Evolutionary conservation across 345 rosid genomes (phyloP).

Genomic region (Kernera saxatilis): DNA sequence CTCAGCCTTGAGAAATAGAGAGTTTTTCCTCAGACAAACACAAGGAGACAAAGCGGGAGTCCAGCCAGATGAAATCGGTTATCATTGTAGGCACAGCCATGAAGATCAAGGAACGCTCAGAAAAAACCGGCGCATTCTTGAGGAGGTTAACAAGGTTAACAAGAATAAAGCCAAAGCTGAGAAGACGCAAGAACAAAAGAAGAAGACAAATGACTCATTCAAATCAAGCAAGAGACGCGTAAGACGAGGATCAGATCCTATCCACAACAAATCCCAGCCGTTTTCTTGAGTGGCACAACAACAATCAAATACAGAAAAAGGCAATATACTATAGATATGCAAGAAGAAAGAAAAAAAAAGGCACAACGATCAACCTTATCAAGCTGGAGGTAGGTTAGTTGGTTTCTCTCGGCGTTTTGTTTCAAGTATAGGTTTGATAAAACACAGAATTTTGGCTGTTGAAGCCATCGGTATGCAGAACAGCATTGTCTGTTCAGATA

Average conservation of each 20-base stretch:
- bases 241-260: conserved; percentile 78
- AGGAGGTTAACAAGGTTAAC: conserved; percentile 31
- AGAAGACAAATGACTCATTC: conserved; percentile 42
- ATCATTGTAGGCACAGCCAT: conserved; percentile 23
- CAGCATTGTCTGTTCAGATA: conserved; percentile 34
- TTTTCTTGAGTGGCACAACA: conserved; percentile 30
- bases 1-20: conserved; percentile 40
- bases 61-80: conserved; percentile 32
- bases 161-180: conserved; percentile 30
- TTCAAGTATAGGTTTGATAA: conserved; percentile 30
- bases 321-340: conserved; percentile 33
- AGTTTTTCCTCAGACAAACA: conserved; percentile 34
- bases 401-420: conserved; percentile 27
- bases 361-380: conserved; percentile 17
- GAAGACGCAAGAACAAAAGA: conserved; percentile 33
- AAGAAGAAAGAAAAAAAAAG: conserved; percentile 14
- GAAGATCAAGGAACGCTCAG: conserved; percentile 24
- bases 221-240: conserved; percentile 70
- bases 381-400: conserved; percentile 34
- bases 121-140: conserved; percentile 35
- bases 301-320: conserved; percentile 23
- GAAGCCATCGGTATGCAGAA: conserved; percentile 27
- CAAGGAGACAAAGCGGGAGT: conserved; percentile 17
- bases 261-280: conserved; percentile 59
- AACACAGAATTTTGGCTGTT: conserved; percentile 21